Percentiles rank a stretch among this genome's conserved stretches.
Evolutionary conservation across 1,284 basidiomycete species (phyloP).

Genomic region (Athelia psychrophila): DNA sequence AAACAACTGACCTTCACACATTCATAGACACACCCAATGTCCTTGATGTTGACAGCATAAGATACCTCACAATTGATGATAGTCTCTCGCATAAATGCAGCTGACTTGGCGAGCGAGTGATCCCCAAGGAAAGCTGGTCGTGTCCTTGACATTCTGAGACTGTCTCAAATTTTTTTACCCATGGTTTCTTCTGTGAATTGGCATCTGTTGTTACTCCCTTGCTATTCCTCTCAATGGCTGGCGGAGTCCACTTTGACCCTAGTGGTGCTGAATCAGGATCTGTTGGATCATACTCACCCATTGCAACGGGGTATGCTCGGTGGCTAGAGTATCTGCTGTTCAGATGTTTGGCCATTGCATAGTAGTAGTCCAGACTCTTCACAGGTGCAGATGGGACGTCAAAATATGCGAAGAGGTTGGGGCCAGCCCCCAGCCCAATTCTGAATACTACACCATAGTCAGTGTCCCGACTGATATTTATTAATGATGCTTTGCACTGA

Average conservation of each 20-base stretch:
- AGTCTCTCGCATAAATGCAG: background rate
- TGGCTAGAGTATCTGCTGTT: background rate
- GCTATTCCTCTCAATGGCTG: background rate
- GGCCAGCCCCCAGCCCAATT: background rate
- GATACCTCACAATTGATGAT: background rate
- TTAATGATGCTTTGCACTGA: constrained; percentile 4
- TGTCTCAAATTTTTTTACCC: background rate
- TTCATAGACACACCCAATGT: background rate
- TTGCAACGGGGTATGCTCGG: background rate
- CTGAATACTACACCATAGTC: background rate
- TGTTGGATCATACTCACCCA: background rate
- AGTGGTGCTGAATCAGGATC: background rate
- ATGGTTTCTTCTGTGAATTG: background rate
- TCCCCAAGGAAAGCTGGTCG: background rate
- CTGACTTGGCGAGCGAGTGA: background rate
- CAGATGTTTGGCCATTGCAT: background rate
- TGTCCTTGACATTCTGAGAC: background rate
- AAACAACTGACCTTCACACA: background rate
- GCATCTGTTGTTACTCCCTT: background rate
- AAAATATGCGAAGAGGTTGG: background rate
- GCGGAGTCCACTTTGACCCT: background rate
- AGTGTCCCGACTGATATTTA: too few species aligned
- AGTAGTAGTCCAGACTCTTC: background rate
- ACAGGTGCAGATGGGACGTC: background rate
- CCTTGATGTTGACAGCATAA: background rate